Evolutionary conservation across 2,329 filamentous ascomycete species (phyloP), one percentile per base, ranked within the genome.

Genomic region (Aspergillus fumigatiaffinis): DNA sequence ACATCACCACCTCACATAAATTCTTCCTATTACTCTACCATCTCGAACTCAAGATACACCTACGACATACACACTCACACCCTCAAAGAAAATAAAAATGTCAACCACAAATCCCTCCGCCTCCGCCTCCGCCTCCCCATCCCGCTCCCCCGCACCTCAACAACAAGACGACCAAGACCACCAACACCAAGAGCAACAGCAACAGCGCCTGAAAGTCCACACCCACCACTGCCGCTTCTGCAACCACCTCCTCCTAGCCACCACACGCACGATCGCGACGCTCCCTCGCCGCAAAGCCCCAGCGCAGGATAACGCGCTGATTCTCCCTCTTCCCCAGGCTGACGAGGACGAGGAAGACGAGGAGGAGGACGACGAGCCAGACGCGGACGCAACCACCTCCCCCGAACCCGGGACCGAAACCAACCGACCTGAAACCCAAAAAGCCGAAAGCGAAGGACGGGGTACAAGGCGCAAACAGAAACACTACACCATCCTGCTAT

Each of bases 151-250:
- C 50, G 20, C 54, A 23, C 60, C 48, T 17, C 2, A 28, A 28
- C 10, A n/a, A 54, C 35, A 41, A 32, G 8, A 9, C 8, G 12
- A 32, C 29, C 28, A 29, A 29, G 9, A 9, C 28, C 9, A 29
- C 3, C 28, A 29, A 7, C 4, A 12, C 1, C 29, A 32, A 5
- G 28, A 53, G 49, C 32, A 48, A 17, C 41, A 32, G 4, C 41
- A 55, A 42, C 66, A 73, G 53, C 70, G 67, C 62, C 65, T 83
- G 51, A 79, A 77, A 65, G 80, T 82, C n/a, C 84, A 85, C 70
- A 80, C 82, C 20, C 84, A 85, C 70, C 84, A 81, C 68, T 89
- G 87, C 78, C 71, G 72, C 49, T 80, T 87, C 69, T 90, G 87
- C 79, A 84, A 79, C 49, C 81, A 86, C 64, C 81, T 89, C 60